Conservation (phyloP, 2,329 filamentous ascomycete species). For the Magnaporthales sp. region DNA sequence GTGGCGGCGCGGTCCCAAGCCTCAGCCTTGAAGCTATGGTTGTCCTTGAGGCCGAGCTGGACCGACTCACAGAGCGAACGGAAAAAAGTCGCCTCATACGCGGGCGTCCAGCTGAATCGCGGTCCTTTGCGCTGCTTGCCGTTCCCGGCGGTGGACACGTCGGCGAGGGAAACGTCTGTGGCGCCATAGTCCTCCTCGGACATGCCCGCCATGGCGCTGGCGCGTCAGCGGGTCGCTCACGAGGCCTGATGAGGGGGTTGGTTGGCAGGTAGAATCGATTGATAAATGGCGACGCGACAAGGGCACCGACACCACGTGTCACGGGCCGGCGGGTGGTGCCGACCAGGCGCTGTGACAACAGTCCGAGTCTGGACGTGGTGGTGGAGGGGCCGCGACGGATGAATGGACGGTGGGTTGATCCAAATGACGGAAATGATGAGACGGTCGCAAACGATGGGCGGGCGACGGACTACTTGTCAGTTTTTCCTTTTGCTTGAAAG, state of each 20-base stretch:
- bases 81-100: conserved; percentile 53
- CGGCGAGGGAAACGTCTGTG: conserved; percentile 10
- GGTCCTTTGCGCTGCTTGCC: conserved; percentile 28
- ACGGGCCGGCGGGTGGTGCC: neutral
- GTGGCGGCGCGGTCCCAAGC: conserved; percentile 50
- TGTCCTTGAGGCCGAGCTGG: conserved; percentile 38
- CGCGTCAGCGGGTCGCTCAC: neutral
- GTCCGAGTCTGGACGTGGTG: neutral
- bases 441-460: neutral
- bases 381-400: neutral
- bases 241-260: neutral
- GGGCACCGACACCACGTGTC: neutral
- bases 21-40: conserved; percentile 50
- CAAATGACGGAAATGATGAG: conserved; percentile 1
- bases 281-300: neutral
- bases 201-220: conserved; percentile 14
- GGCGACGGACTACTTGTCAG: neutral
- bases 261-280: neutral
- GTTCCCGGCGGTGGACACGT: conserved; percentile 10
- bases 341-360: neutral
- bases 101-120: conserved; percentile 51
- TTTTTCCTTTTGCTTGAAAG: neutral
- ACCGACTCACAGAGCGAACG: conserved; percentile 51
- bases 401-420: neutral
- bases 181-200: conserved; percentile 22